Conservation (phyloP, 2,329 filamentous ascomycete genomes). For the Fusarium torulosum region DNA sequence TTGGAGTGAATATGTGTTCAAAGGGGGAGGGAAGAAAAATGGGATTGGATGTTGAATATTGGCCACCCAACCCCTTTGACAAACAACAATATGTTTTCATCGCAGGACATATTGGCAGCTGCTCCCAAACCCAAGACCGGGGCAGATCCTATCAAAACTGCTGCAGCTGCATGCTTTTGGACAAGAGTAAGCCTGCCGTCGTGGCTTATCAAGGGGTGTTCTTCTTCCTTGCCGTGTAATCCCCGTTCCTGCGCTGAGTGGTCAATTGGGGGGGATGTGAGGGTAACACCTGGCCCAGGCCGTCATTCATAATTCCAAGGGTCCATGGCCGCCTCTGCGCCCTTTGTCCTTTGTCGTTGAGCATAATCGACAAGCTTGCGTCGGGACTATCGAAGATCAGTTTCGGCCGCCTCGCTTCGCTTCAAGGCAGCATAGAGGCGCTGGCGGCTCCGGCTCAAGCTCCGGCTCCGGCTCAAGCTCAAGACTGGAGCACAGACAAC, state of each 20-base stretch:
- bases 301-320: slow-evolving; percentile 23
- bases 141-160: slow-evolving; percentile 31
- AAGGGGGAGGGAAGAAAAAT: neutral
- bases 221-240: slow-evolving; percentile 29
- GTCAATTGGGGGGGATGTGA: slow-evolving; percentile 28
- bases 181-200: slow-evolving; percentile 32
- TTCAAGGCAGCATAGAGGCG: slow-evolving; percentile 32
- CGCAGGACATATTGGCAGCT: slow-evolving; percentile 22
- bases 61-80: slow-evolving; percentile 22
- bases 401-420: slow-evolving; percentile 36
- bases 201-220: slow-evolving; percentile 19
- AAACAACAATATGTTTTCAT: slow-evolving; percentile 29
- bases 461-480: no score
- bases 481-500: slow-evolving; percentile 14
- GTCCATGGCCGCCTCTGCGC: slow-evolving; percentile 9
- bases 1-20: slow-evolving; percentile 21
- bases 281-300: slow-evolving; percentile 16
- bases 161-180: slow-evolving; percentile 46
- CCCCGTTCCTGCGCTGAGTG: slow-evolving; percentile 26
- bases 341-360: slow-evolving; percentile 11
- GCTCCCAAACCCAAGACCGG: slow-evolving; percentile 1
- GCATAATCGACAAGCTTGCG: slow-evolving; percentile 22
- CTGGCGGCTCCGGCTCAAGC: slow-evolving; percentile 20
- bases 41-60: slow-evolving; percentile 21
- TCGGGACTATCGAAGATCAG: slow-evolving; percentile 38